Evolutionary conservation across 805 yeast species (phyloP), one percentile per base, ranked within the genome.

Genomic region (Wickerhamomyces strasburgensis): DNA sequence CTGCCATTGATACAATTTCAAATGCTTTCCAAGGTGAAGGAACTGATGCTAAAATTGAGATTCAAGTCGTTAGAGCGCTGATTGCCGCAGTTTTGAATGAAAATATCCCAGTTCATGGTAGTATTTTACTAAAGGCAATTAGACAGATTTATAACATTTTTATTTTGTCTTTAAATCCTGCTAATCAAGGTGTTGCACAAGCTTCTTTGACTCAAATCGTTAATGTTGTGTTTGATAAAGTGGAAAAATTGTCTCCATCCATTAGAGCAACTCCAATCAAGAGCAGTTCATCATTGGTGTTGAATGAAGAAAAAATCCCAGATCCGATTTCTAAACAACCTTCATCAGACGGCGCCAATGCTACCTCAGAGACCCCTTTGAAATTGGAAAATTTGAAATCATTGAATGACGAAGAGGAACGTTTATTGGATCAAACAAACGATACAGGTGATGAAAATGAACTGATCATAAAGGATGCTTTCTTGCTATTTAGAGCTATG

Each of bases 61-160:
- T 93, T 39, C 98, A 94, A 62, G 90, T 93, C 10, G 83, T 90
- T 23, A 78, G 95, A 53, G 97, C 97, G 0, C 67, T 94, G 34
- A 81, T 90, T 57, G 87, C 93, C 44, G 90, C 95, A 35, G 82
- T 88, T 13, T 68, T 90, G 24, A 84, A 86, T 44, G 89, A 83
- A 42, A 73, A 75, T 25, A 70, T 84, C 60, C 84, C 89, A 19
- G 86, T 88, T 15, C 98, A 93, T 55, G 98, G 98, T 3, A 84
- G 88, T 7, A 77, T 89, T 1, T 67, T 93, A 35, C 67, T 93
- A 43, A 86, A 84, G 54, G 97, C 98, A 0, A 81, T 94, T 26
- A 76, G 98, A 59, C 96, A 86, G 53, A 86, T 90, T 19, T 93
- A 93, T 65, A 89, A 88, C 57, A 84, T 94, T 19, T 94, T 90